Evolutionary conservation across 495 filamentous ascomycete genomes (phyloP).

Genomic region (Wilcoxina mikolae): DNA sequence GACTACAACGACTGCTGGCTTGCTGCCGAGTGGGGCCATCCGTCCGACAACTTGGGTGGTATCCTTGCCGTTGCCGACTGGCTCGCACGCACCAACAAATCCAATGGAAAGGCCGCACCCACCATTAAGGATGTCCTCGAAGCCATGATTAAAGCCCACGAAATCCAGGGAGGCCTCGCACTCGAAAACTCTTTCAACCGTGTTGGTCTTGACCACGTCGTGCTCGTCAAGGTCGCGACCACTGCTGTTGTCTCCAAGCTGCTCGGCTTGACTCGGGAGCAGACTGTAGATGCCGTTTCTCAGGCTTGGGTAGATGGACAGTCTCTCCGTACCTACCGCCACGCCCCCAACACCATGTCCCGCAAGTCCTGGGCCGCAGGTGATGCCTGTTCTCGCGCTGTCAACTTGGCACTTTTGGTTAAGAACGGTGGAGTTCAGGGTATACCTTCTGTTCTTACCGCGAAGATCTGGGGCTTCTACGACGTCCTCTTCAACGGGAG

Average conservation of each 20-base stretch:
- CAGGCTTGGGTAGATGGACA: conserved; percentile 97
- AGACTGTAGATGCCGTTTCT: conserved; percentile 88
- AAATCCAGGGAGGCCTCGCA: conserved; percentile 94
- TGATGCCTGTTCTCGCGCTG: conserved; percentile 91
- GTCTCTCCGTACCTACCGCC: conserved; percentile 87
- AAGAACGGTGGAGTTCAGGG: conserved; percentile 70
- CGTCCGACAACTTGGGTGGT: conserved; percentile 89
- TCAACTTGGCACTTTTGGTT: conserved; percentile 88
- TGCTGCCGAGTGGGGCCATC: conserved; percentile 96
- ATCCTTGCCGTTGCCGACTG: conserved; percentile 95
- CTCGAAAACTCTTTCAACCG: conserved; percentile 98
- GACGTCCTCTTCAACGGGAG: conserved; percentile 93
- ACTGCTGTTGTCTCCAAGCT: conserved; percentile 88
- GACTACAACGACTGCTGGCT: conserved; percentile 99
- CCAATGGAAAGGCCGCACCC: conserved; percentile 46
- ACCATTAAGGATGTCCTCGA: conserved; percentile 85
- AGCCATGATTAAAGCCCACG: conserved; percentile 98
- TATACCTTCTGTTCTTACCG: conserved; percentile 79
- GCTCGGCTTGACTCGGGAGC: conserved; percentile 72
- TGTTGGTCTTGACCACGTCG: conserved; percentile 92
- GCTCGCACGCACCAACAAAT: conserved; percentile 89
- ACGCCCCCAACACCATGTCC: conserved; percentile 98
- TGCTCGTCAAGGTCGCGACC: conserved; percentile 93
- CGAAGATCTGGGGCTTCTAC: conserved; percentile 96
- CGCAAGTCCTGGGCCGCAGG: conserved; percentile 98